Base-by-base conservation (phyloP, 768 basidiomycete species). In the Pleurotus eryngii region DNA sequence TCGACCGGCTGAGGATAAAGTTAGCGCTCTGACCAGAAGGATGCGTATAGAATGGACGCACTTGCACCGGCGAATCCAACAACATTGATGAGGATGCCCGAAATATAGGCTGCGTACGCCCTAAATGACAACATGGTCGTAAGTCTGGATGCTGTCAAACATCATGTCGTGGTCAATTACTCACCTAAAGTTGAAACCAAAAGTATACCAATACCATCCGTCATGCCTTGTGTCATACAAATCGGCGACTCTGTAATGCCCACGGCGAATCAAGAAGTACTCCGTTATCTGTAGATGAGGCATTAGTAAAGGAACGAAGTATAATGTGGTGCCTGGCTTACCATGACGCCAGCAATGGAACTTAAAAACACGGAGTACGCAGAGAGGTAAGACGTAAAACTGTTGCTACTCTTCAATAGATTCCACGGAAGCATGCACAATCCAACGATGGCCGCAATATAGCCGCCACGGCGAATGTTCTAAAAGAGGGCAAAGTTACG, bases 391-490 rank as follows among this genome's bases (percentile, higher is more conserved):
- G 87, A 87, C 3, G 88, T 86, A 70, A 92, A 92, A 59, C 74
- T 80, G 65, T 85, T 91, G 70, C 85, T 87, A 59, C 76, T 82
- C 68, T 86, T 84, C 61, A 90, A 76, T 37, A 91, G 72, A 63
- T 88, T 87, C 89, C 89, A 90, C 1, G 87, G 89, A 38, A 85
- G 80, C 76, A 90, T 90, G 69, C 77, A 82, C 30, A 92, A 65
- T 4, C 90, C 90, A 40, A 90, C 84, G 47, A 87, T 76, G 6
- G 89, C 90, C n/a, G 86, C 87, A 47, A 93, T 72, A 71, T 88
- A 95, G 14, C 91, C 90, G 26, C 92, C 91, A 17, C 91, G 82
- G 18, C 91, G 84, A 66, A 94, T 92, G 66, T 89, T 92, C 84
- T 87, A 24, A 46, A 12, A 35, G 30, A 30, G 60, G 49, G 17